A percentile compares a stretch with the other conserved stretches of the same genome.
Evolutionary conservation across 2,329 filamentous ascomycete genomes (phyloP).

Genomic region (Drechslerella stenobrocha): DNA sequence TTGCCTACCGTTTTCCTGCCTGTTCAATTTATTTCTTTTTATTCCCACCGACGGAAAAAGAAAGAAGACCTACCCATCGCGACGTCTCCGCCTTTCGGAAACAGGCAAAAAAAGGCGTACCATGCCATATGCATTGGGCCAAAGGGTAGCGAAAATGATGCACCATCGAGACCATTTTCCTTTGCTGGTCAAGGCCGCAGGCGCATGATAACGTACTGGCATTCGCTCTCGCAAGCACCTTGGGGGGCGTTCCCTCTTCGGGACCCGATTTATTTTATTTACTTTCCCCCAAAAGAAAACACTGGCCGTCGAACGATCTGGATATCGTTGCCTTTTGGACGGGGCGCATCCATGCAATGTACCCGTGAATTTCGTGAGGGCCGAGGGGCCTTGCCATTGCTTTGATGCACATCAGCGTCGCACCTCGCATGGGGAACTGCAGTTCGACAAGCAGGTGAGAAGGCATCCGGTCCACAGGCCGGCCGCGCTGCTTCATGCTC

Average conservation of each 20-base stretch:
- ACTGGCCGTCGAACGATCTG: slow-evolving; percentile 1
- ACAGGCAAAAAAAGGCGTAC: background rate
- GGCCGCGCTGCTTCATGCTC: background rate
- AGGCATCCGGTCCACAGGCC: too few species aligned
- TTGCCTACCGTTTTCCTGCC: slow-evolving; percentile 3
- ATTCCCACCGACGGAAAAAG: background rate
- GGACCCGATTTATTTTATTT: slow-evolving; percentile 1
- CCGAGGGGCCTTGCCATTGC: slow-evolving; percentile 4
- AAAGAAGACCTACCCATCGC: background rate
- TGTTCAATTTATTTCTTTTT: too few species aligned
- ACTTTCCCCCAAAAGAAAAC: background rate
- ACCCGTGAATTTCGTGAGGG: slow-evolving; percentile 13
- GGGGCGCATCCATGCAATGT: slow-evolving; percentile 14
- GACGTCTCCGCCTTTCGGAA: background rate
- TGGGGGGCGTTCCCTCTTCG: too few species aligned
- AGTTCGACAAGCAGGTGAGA: slow-evolving; percentile 31
- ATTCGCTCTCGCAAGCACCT: too few species aligned
- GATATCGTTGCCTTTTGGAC: slow-evolving; percentile 28
- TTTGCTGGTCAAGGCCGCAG: background rate
- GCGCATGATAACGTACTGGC: background rate
- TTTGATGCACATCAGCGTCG: slow-evolving; percentile 17
- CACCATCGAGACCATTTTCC: background rate
- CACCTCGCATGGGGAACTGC: slow-evolving; percentile 39
- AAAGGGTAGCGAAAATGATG: slow-evolving; percentile 2
- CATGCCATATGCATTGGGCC: background rate